Conservation (phyloP, 306 rosid species). For the Comarum palustre region DNA sequence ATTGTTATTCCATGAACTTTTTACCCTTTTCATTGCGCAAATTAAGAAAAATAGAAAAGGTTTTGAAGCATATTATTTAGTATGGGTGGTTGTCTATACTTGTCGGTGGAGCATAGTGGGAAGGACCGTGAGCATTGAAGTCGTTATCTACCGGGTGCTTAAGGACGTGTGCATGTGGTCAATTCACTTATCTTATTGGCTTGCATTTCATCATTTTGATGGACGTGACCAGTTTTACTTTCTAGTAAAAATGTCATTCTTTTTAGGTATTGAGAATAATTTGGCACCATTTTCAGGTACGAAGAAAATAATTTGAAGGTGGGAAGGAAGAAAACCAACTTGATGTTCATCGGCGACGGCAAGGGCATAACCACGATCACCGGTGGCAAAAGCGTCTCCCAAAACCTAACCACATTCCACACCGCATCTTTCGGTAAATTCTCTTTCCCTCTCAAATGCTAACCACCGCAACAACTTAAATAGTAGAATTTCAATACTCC, state of each 20-base stretch:
- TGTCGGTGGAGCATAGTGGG: neutral
- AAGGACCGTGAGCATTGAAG: neutral
- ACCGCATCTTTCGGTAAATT: conserved; percentile 80
- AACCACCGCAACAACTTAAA: no score
- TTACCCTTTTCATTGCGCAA: neutral
- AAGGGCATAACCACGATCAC: conserved; percentile 68
- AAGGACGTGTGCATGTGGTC: neutral
- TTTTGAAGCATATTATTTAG: neutral
- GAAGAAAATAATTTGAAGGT: conserved; percentile 79
- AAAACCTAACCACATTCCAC: conserved; percentile 75
- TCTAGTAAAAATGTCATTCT: neutral
- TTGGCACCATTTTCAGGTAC: conserved; percentile 38
- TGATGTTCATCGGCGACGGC: conserved; percentile 92
- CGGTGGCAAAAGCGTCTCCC: conserved; percentile 41
- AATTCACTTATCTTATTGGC: neutral
- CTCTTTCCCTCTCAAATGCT: neutral
- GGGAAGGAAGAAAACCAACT: conserved; percentile 75
- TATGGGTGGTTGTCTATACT: neutral
- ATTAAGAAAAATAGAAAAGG: neutral
- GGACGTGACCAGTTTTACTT: neutral
- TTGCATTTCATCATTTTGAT: neutral
- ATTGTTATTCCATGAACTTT: neutral
- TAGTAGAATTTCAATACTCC: neutral
- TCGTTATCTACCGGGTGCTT: neutral
- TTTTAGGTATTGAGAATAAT: neutral